Conservation (phyloP, 2,329 filamentous ascomycete genomes). For the Cordyceps cicadae region DNA sequence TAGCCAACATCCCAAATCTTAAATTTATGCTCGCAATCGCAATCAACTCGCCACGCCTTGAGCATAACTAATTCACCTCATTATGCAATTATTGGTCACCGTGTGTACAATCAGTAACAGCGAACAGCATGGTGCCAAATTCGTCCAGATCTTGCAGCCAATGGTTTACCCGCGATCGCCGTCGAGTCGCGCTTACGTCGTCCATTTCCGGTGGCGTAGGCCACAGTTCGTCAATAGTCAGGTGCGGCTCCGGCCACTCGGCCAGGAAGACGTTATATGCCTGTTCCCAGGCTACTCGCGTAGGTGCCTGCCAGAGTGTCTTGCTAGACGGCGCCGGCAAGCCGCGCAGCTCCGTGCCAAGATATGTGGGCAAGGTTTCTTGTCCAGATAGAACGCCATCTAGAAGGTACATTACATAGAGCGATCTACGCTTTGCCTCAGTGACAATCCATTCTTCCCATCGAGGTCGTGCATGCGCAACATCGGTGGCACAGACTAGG, state of each 20-base stretch:
- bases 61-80: background rate
- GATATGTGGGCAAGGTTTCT: constrained; percentile 36
- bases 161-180: constrained; percentile 32
- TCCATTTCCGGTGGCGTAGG: constrained; percentile 25
- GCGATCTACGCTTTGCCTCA: constrained; percentile 42
- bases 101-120: constrained; percentile 39
- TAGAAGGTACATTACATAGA: constrained; percentile 46
- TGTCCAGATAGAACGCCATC: constrained; percentile 39
- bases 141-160: constrained; percentile 46
- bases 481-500: constrained; percentile 36
- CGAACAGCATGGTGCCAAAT: constrained; percentile 45
- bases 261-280: constrained; percentile 34
- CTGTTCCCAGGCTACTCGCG: constrained; percentile 32
- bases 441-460: constrained; percentile 48
- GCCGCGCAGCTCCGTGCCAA: constrained; percentile 39
- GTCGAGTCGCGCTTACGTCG: constrained; percentile 21
- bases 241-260: constrained; percentile 31
- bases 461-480: constrained; percentile 27
- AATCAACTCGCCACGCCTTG: too few species aligned
- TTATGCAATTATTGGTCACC: constrained; percentile 14
- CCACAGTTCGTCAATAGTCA: constrained; percentile 46
- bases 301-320: constrained; percentile 33
- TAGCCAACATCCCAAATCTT: too few species aligned
- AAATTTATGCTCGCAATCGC: too few species aligned
- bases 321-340: constrained; percentile 35